phyloP scores from a whole-genome alignment of 2,329 filamentous ascomycete genomes.

The Gyromitra esculenta region DNA sequence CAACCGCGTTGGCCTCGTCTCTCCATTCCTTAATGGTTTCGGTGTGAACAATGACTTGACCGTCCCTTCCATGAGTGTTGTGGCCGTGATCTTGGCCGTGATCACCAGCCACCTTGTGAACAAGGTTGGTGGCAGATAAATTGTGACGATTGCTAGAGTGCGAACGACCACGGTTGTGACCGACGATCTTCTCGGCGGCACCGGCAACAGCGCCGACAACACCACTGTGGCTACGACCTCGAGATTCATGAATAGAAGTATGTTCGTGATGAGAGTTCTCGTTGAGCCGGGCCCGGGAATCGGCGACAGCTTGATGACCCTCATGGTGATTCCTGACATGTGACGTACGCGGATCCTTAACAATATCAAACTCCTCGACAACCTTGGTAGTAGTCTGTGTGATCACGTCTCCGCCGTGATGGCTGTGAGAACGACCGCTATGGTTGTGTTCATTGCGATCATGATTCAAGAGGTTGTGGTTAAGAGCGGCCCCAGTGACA shows the following conservation, averaged over 20 bases:
- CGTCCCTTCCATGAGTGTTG: constrained; percentile 26
- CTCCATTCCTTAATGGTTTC: constrained; percentile 44
- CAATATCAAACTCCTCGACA: constrained; percentile 33
- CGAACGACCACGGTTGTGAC: constrained; percentile 32
- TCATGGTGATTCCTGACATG: constrained; percentile 25
- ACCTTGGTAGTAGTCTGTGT: constrained; percentile 41
- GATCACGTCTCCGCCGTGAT: constrained; percentile 32
- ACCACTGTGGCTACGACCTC: constrained; percentile 31
- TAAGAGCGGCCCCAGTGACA: constrained; percentile 25
- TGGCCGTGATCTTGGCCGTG: constrained; percentile 33
- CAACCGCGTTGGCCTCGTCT: constrained; percentile 44
- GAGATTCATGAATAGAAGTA: constrained; percentile 29
- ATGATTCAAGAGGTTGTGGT: constrained; percentile 20
- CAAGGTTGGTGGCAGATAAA: constrained; percentile 16
- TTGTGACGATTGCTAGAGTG: constrained; percentile 33
- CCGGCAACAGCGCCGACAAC: constrained; percentile 22
- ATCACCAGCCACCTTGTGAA: constrained; percentile 13
- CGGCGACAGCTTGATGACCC: constrained; percentile 32
- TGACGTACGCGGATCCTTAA: constrained; percentile 20
- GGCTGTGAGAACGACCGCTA: constrained; percentile 15
- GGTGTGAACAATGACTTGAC: constrained; percentile 28
- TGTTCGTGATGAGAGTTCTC: constrained; percentile 42
- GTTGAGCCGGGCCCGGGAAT: constrained; percentile 36
- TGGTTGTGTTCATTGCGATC: constrained; percentile 19
- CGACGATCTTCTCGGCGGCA: constrained; percentile 22